Evolutionary conservation across 1,284 basidiomycete species (phyloP), one percentile per base, ranked within the genome.

Genomic region (Melanopsichium pennsylvanicum): DNA sequence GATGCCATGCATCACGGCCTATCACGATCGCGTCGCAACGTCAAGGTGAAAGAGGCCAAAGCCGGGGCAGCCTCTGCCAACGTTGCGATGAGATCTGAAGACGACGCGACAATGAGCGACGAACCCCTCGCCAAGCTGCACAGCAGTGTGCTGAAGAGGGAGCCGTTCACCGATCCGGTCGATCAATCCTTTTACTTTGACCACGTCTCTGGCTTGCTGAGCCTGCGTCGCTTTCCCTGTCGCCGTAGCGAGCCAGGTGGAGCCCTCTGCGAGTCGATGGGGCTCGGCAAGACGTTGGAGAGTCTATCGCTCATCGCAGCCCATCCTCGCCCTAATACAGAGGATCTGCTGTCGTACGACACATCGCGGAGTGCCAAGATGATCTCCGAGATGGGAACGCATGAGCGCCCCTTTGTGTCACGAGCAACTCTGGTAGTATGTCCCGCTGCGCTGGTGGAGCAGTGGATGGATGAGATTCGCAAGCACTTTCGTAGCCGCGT

Each of bases 251-350:
- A 72, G 48, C 63, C 70, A 10, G 72, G 72, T 26, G 72, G 70
- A 11, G 64, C 56, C 5, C 72, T 74, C n/a, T 69, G 64, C 41
- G 72, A 74, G n/a, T 54, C 62, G 23, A 68, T 74, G 64, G 72
- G 72, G 0, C 55, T 74, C 2, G 72, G 72, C 2, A 74, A 74
- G 54, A 64, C 70, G 26, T 46, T 74, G 12, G 70, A 70, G 23
- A 55, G 54, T 10, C 46, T 74, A 8, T 44, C 70, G 2, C 64
- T 72, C 33, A 57, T 74, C 11, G 72, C 64, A 13, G 51, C 55
- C 12, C 63, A 56, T 38, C 71, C 56, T 18, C 50, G 68, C 7
- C 67, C 61, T 18, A 31, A 47, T n/a, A 21, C 36, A 2, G 12
- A n/a, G 11, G 42, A 49, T n/a, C 57, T 70, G 29, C 44, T 56